Conservation (phyloP, 2,329 filamentous ascomycete genomes). For the Penicillium sp. region DNA sequence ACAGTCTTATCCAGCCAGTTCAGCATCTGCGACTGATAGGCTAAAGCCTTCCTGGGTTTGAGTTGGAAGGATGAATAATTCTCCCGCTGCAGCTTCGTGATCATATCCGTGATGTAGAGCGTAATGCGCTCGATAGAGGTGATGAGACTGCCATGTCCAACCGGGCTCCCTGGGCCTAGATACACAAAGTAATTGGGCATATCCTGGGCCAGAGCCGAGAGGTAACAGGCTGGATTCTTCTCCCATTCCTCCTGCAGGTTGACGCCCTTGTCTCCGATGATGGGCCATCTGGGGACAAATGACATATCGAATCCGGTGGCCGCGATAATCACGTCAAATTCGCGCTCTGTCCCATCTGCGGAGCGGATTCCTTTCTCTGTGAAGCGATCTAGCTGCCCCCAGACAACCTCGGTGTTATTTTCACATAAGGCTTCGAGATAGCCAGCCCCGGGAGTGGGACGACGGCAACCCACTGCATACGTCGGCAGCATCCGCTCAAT, state of each 20-base stretch:
- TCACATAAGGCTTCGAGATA: slow-evolving; percentile 11
- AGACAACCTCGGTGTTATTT: slow-evolving; percentile 22
- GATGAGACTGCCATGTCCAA: neutral
- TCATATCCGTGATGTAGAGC: no score
- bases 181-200: slow-evolving; percentile 32
- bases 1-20: no score
- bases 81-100: no score
- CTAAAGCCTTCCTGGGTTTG: no score
- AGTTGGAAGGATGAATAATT: no score
- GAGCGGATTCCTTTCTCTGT: slow-evolving; percentile 22
- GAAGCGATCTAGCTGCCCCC: slow-evolving; percentile 21
- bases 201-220: slow-evolving; percentile 17
- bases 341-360: slow-evolving; percentile 13
- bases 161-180: neutral
- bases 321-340: slow-evolving; percentile 36
- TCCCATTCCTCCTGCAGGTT: slow-evolving; percentile 22
- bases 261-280: slow-evolving; percentile 30
- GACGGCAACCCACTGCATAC: slow-evolving; percentile 1
- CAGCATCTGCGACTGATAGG: no score
- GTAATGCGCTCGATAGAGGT: no score
- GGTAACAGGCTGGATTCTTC: slow-evolving; percentile 21
- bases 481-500: no score
- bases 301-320: slow-evolving; percentile 45
- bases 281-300: slow-evolving; percentile 36
- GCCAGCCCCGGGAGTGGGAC: slow-evolving; percentile 4